Conservation (phyloP, 805 yeast genomes). For the Zygosaccharomyces lentus region DNA sequence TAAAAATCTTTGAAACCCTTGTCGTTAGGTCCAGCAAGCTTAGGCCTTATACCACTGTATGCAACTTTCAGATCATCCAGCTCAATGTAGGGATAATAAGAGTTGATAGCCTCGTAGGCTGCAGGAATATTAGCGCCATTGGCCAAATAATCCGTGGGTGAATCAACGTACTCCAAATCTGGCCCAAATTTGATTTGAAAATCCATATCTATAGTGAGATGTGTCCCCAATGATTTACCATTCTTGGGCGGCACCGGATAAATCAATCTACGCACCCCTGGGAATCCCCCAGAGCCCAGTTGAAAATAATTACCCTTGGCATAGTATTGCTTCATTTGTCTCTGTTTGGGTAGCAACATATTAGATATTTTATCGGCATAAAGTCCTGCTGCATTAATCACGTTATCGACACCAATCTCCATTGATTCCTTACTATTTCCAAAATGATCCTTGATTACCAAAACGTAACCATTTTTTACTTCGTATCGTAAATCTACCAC, state of each 20-base stretch:
- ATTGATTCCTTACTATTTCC: conserved; percentile 34
- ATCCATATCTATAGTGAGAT: conserved; percentile 75
- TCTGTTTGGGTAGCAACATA: conserved; percentile 56
- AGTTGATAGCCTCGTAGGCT: conserved; percentile 55
- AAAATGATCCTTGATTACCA: conserved; percentile 30
- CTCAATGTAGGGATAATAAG: conserved; percentile 61
- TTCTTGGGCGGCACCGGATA: conserved; percentile 79
- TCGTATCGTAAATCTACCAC: conserved; percentile 41
- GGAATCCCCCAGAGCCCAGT: conserved; percentile 42
- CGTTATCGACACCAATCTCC: conserved; percentile 47
- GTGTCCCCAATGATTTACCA: conserved; percentile 80
- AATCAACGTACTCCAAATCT: conserved; percentile 74
- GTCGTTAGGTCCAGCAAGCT: conserved; percentile 46
- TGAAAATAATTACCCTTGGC: conserved; percentile 85
- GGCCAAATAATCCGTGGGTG: conserved; percentile 46
- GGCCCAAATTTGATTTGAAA: conserved; percentile 85
- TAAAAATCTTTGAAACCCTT: conserved; percentile 64
- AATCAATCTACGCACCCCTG: conserved; percentile 52
- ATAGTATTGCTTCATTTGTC: conserved; percentile 56
- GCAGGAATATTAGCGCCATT: conserved; percentile 44
- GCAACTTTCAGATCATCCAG: conserved; percentile 53
- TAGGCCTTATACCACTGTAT: conserved; percentile 84
- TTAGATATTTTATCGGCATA: conserved; percentile 71
- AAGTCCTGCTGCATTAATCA: conserved; percentile 78
- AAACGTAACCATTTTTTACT: conserved; percentile 26